These are phyloP conservation scores for Fonsecaea pugnacius DNA, from an alignment of 2,329 filamentous ascomycete genomes.

Conservation along the genomic window DNA sequence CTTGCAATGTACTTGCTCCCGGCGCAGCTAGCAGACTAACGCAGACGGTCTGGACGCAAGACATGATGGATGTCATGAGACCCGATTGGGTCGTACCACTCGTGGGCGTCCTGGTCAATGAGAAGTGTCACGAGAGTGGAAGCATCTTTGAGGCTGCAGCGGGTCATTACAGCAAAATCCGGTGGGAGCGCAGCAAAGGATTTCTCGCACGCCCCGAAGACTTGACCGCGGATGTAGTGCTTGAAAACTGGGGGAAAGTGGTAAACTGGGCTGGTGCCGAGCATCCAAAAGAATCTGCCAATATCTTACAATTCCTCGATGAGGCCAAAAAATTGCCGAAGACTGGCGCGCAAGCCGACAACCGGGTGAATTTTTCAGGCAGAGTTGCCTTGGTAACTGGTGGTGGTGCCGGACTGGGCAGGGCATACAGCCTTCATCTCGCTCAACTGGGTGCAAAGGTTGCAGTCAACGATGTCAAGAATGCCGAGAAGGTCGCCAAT, in stretches of 20 bases:
- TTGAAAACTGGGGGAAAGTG: slow-evolving; percentile 86
- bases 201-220: slow-evolving; percentile 85
- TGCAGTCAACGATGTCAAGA: slow-evolving; percentile 89
- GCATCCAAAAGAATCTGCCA: slow-evolving; percentile 80
- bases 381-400: slow-evolving; percentile 86
- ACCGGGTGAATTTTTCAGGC: slow-evolving; percentile 77
- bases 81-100: slow-evolving; percentile 95
- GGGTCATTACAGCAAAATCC: slow-evolving; percentile 86
- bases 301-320: slow-evolving; percentile 84
- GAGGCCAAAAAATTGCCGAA: slow-evolving; percentile 75
- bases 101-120: slow-evolving; percentile 84
- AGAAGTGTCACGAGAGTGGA: slow-evolving; percentile 82
- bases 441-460: slow-evolving; percentile 80
- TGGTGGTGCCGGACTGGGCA: slow-evolving; percentile 82
- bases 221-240: slow-evolving; percentile 82
- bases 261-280: slow-evolving; percentile 83
- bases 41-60: slow-evolving; percentile 88
- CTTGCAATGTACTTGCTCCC: slow-evolving; percentile 90
- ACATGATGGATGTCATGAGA: slow-evolving; percentile 80
- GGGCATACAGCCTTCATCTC: slow-evolving; percentile 84
- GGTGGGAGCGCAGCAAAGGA: slow-evolving; percentile 91
- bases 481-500: slow-evolving; percentile 84
- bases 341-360: slow-evolving; percentile 68
- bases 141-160: slow-evolving; percentile 92
- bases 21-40: slow-evolving; percentile 96